A percentile compares a stretch with the other conserved stretches of the same genome.
Evolutionary conservation across 257 asterid species (phyloP).

Genomic region (Solanum paucissectum): DNA sequence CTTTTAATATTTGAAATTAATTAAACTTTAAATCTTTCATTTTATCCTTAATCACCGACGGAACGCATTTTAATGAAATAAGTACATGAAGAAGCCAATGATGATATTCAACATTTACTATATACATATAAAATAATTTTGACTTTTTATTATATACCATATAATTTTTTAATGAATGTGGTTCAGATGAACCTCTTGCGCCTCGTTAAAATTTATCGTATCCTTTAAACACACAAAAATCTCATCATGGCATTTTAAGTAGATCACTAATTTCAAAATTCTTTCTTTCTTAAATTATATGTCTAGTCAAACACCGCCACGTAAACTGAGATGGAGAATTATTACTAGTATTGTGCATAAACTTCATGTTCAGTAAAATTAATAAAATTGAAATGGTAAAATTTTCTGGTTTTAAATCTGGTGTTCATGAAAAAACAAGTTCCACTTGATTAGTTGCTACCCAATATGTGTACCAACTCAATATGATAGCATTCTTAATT

Average conservation of each 20-base stretch:
- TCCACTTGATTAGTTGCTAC: background rate
- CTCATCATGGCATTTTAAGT: background rate
- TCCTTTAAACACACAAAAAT: background rate
- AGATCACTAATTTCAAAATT: background rate
- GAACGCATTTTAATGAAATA: background rate
- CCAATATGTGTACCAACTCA: background rate
- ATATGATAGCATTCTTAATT: background rate
- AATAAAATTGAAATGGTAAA: background rate
- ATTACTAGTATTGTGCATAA: background rate
- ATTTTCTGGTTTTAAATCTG: background rate
- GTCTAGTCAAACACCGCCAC: background rate
- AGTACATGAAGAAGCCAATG: background rate
- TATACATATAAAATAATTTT: background rate
- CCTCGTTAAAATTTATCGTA: background rate
- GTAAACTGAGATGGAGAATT: background rate
- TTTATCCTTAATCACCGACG: background rate
- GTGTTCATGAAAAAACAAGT: background rate
- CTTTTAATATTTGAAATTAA: background rate
- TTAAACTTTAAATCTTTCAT: background rate
- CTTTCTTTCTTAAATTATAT: background rate
- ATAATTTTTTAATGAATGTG: background rate
- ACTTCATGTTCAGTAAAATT: background rate
- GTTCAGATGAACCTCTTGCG: background rate
- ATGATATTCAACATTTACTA: background rate
- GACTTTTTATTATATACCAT: background rate